Conservation (phyloP, 441 rosid genomes). For the Corymbia citriodora region DNA sequence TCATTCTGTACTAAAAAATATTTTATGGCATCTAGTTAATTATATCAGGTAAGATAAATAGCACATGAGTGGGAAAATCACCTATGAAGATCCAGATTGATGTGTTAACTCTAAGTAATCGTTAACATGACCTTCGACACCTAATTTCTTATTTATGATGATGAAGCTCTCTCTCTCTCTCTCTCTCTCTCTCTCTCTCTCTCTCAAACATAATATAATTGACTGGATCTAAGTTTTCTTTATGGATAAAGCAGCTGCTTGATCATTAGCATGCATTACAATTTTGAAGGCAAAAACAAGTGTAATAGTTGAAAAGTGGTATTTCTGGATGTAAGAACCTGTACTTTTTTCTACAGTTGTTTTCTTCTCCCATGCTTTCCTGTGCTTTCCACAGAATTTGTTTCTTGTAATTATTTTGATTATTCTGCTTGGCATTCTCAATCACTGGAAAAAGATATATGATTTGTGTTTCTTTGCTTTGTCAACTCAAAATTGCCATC, state of each 20-base stretch:
- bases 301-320: neutral
- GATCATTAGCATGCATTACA: neutral
- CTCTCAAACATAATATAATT: neutral
- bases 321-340: too few relatives aligned
- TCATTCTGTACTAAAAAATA: neutral
- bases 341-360: too few relatives aligned
- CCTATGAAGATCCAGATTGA: neutral
- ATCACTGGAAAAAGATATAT: too few relatives aligned
- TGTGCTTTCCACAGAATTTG: too few relatives aligned
- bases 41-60: neutral
- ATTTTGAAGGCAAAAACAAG: neutral
- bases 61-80: neutral
- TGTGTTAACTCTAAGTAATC: too few relatives aligned
- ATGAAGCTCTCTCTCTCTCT: neutral
- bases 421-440: too few relatives aligned
- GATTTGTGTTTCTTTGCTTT: too few relatives aligned
- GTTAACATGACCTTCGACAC: neutral
- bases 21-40: neutral
- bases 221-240: neutral
- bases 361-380: too few relatives aligned
- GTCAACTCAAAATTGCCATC: too few relatives aligned
- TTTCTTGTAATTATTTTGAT: too few relatives aligned
- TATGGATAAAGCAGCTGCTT: neutral
- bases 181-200: neutral
- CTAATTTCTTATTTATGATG: neutral